Base-by-base conservation (phyloP, 768 basidiomycete species). In the Gyrodon lividus region DNA sequence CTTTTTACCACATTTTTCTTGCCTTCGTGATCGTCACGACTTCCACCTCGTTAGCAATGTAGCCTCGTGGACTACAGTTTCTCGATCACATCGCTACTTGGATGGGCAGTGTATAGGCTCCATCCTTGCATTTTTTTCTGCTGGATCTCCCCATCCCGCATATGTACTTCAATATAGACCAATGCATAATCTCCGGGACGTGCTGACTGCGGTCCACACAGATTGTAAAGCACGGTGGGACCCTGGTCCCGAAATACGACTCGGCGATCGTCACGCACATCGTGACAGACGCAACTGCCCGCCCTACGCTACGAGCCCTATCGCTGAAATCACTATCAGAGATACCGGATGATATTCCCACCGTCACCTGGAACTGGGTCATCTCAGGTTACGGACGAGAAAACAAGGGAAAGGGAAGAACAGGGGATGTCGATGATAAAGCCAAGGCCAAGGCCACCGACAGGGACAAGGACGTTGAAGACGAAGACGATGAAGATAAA, bases 211-310 rank as follows among this genome's bases (percentile, higher is more conserved):
- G 10, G 8, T 26, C 42, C 31, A 5, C 9, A 24, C 55, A 91
- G 89, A 79, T 92, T 35, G 72, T 83, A 38, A 73, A 72, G 52
- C 70, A 80, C 55, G 89, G 89, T 10, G 89, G 80, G 39, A 79
- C 74, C 19, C 70, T 91, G 22, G 67, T 80, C 34, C 76, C 86
- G 2, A 70, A 59, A 31, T 91, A 79, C 59, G 82, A 90, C 55
- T 70, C 80, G 3, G 54, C 60, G 5, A 54, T 64, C 7, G 79
- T 86, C 24, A 89, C 89, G 4, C 86, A 89, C 59, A 83, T 92
- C 46, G 74, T 91, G 28, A 81, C 82, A 6, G 82, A 81, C 45
- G 58, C 60, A 2, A 55, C 53, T 17, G 42, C 59, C 51, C 60
- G 56, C 23, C 49, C 54, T 5, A 67, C 74, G 3, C 48, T 72